Evolutionary conservation across 2,329 filamentous ascomycete species (phyloP).

Genomic region (Sporothrix mexicana): DNA sequence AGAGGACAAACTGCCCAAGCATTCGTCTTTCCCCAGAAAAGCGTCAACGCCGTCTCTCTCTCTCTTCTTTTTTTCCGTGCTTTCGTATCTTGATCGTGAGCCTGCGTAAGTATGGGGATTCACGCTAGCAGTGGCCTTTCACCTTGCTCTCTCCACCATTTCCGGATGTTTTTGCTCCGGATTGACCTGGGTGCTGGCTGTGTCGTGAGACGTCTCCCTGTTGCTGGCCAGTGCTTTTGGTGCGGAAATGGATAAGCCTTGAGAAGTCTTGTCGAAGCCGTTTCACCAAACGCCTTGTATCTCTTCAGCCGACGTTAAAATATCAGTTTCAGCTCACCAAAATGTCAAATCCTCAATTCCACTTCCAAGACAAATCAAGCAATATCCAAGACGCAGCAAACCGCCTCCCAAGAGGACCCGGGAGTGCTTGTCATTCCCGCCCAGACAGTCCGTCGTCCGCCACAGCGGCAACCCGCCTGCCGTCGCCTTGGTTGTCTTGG

Average conservation of each 20-base stretch:
- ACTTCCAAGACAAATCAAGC: slow-evolving; percentile 25
- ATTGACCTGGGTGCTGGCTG: not conserved
- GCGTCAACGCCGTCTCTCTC: not conserved
- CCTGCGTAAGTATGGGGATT: not conserved
- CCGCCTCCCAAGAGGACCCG: not conserved
- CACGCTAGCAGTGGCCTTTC: slow-evolving; percentile 3
- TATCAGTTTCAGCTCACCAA: not conserved
- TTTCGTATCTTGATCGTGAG: not conserved
- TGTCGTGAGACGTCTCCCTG: not conserved
- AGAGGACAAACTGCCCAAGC: not conserved
- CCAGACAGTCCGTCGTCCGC: not conserved
- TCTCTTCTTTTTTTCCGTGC: not conserved
- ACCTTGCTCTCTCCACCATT: not conserved
- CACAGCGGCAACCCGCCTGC: slow-evolving; percentile 6
- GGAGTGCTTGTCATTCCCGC: slow-evolving; percentile 13
- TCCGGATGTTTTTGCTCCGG: not conserved
- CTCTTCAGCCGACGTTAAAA: not conserved
- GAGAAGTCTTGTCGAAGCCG: not conserved
- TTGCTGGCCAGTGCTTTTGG: not conserved
- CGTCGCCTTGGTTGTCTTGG: slow-evolving; percentile 13
- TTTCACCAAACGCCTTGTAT: not conserved
- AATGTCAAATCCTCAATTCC: not conserved
- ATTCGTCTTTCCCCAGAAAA: not conserved
- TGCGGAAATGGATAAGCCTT: not conserved
- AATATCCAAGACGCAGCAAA: slow-evolving; percentile 8